These are phyloP conservation scores for Aspergillus caelatus DNA, from an alignment of 2,329 filamentous ascomycete genomes.

Conservation along the genomic window DNA sequence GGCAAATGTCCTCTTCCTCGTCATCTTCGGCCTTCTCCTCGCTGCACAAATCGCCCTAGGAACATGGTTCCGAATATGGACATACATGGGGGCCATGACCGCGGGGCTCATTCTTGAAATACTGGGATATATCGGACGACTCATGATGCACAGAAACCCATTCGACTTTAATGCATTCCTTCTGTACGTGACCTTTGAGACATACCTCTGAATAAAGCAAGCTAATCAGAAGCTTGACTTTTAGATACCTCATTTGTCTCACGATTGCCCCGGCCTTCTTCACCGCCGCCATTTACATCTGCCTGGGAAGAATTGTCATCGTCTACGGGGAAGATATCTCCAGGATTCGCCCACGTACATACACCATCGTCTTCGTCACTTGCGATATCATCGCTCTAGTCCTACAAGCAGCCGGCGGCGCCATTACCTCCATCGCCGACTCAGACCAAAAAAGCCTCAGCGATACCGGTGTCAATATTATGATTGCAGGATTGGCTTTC, in stretches of 20 bases:
- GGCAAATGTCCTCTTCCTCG: slow-evolving; percentile 57
- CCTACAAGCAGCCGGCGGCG: slow-evolving; percentile 58
- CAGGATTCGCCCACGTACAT: slow-evolving; percentile 35
- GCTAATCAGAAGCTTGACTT: background rate
- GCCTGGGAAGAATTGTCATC: slow-evolving; percentile 49
- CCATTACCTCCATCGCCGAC: slow-evolving; percentile 12
- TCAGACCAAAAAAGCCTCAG: background rate
- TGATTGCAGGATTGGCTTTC: slow-evolving; percentile 65
- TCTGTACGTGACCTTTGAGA: slow-evolving; percentile 23
- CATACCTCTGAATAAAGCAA: slow-evolving; percentile 12
- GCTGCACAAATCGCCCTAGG: slow-evolving; percentile 45
- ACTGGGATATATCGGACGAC: slow-evolving; percentile 62
- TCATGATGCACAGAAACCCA: slow-evolving; percentile 57
- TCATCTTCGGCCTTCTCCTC: slow-evolving; percentile 53
- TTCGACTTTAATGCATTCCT: slow-evolving; percentile 48
- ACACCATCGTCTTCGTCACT: slow-evolving; percentile 57
- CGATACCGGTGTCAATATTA: slow-evolving; percentile 58
- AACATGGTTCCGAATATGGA: slow-evolving; percentile 50
- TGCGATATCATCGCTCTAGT: slow-evolving; percentile 64
- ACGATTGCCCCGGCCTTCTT: slow-evolving; percentile 68
- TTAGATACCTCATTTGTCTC: slow-evolving; percentile 62
- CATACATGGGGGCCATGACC: slow-evolving; percentile 56
- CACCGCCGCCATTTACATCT: slow-evolving; percentile 63
- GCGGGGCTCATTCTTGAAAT: slow-evolving; percentile 59
- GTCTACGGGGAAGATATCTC: slow-evolving; percentile 36